These are phyloP conservation scores for Stenogyne calaminthoides DNA, from an alignment of 305 asterid genomes.

Conservation along the genomic window DNA sequence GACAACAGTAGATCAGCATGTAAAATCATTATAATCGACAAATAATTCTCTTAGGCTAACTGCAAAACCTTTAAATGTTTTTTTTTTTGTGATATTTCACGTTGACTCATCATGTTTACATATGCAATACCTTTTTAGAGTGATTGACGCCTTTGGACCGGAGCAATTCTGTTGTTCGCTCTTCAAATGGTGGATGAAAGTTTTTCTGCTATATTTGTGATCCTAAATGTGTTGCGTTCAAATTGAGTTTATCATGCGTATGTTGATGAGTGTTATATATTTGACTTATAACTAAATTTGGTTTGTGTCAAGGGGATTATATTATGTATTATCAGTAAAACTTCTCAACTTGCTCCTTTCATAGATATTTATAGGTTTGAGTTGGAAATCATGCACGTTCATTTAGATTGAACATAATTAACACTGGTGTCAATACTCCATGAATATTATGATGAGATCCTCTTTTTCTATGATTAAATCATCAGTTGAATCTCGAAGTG, in stretches of 20 bases:
- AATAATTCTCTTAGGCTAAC: neutral
- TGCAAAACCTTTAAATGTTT: neutral
- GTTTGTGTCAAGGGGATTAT: neutral
- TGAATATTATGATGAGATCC: neutral
- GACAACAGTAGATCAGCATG: neutral
- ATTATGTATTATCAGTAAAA: neutral
- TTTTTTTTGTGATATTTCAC: neutral
- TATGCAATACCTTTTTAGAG: neutral
- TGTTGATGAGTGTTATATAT: neutral
- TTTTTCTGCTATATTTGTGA: neutral
- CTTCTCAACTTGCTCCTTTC: neutral
- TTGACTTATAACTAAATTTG: neutral
- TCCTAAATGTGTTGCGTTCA: constrained; percentile 7
- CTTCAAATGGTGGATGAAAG: constrained; percentile 12
- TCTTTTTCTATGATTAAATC: neutral
- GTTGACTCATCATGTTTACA: neutral
- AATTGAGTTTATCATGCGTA: constrained; percentile 1
- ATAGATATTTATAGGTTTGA: constrained; percentile 2
- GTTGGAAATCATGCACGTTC: neutral
- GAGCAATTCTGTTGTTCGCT: neutral
- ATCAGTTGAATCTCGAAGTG: constrained; percentile 70
- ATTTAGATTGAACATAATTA: neutral
- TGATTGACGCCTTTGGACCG: neutral
- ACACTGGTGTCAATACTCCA: neutral
- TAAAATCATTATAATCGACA: neutral